These are phyloP conservation scores for Pulveroboletus ridleyi DNA, from an alignment of 1,284 basidiomycete genomes.

Conservation along the genomic window DNA sequence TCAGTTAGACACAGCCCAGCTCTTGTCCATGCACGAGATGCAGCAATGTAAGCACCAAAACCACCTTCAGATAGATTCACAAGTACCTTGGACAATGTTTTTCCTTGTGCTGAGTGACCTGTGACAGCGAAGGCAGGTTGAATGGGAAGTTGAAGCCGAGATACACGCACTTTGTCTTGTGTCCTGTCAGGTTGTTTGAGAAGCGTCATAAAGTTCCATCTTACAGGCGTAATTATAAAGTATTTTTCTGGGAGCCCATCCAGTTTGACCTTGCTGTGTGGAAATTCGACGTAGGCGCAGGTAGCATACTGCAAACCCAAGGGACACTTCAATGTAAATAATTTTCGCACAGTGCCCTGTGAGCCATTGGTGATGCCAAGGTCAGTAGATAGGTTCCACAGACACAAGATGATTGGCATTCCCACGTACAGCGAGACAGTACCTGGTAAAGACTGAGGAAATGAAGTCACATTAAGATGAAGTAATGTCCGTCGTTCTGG, in stretches of 20 bases:
- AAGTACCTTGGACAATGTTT: neutral
- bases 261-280: neutral
- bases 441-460: neutral
- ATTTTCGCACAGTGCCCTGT: slow-evolving; percentile 27
- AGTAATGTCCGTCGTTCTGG: no score
- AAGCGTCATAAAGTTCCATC: neutral
- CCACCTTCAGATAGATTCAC: neutral
- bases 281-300: neutral
- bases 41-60: neutral
- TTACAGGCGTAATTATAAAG: neutral
- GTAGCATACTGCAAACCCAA: neutral
- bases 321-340: slow-evolving; percentile 6
- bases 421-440: slow-evolving; percentile 24
- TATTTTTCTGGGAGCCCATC: neutral
- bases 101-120: slow-evolving; percentile 5
- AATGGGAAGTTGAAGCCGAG: neutral
- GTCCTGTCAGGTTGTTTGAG: neutral
- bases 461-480: no score
- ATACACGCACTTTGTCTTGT: neutral
- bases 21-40: neutral
- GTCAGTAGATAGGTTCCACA: slow-evolving; percentile 36
- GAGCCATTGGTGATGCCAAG: slow-evolving; percentile 39
- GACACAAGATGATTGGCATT: slow-evolving; percentile 39
- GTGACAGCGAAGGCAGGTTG: slow-evolving; percentile 1
- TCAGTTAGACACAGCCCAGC: no score